These are phyloP conservation scores for Fusarium papillatum DNA, from an alignment of 2,329 filamentous ascomycete genomes.

Conservation along the genomic window DNA sequence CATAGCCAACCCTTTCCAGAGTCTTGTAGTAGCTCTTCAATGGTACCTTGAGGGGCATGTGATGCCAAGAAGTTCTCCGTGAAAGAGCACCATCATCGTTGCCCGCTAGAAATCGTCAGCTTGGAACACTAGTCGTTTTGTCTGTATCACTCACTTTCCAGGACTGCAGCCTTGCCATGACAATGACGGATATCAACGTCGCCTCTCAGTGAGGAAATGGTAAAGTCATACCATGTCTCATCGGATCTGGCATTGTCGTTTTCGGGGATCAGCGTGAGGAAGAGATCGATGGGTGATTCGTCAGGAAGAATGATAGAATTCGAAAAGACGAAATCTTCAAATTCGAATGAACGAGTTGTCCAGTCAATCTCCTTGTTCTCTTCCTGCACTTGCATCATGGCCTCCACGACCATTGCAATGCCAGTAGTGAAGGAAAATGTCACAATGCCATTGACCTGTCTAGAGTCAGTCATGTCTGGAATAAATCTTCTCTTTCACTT, in stretches of 20 bases:
- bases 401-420: constrained; percentile 41
- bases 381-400: constrained; percentile 41
- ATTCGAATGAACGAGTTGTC: constrained; percentile 33
- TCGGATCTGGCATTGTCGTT: constrained; percentile 32
- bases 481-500: not conserved
- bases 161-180: constrained; percentile 29
- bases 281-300: constrained; percentile 34
- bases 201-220: constrained; percentile 40
- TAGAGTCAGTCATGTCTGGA: constrained; percentile 3
- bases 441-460: constrained; percentile 39
- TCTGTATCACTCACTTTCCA: constrained; percentile 22
- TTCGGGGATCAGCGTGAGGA: constrained; percentile 36
- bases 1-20: constrained; percentile 39
- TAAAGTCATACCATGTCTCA: constrained; percentile 40
- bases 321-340: constrained; percentile 41
- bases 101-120: constrained; percentile 15
- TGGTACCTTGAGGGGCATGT: constrained; percentile 39
- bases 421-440: constrained; percentile 41
- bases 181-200: constrained; percentile 42
- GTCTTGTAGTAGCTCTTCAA: constrained; percentile 42
- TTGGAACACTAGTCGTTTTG: not conserved
- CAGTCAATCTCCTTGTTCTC: constrained; percentile 37
- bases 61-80: constrained; percentile 36
- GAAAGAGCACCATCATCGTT: not conserved
- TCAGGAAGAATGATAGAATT: constrained; percentile 43